These are phyloP conservation scores for Tricholoma saponaceum DNA, from an alignment of 768 basidiomycete genomes.

Conservation along the genomic window DNA sequence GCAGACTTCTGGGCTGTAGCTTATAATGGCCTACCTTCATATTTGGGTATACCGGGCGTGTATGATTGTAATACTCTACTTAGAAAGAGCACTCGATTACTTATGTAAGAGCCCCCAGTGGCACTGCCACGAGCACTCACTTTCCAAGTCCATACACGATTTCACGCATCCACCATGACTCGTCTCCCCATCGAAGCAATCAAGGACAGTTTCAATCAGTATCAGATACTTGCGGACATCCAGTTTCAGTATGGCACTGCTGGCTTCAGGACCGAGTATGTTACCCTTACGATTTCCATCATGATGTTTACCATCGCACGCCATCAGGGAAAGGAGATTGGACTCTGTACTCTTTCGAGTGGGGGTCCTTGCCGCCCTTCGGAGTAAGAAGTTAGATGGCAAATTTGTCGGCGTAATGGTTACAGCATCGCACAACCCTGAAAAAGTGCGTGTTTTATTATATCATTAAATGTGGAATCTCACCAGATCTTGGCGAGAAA, in stretches of 20 bases:
- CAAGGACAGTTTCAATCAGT: constrained; percentile 45
- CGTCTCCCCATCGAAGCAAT: constrained; percentile 41
- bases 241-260: constrained; percentile 90
- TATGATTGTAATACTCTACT: not conserved
- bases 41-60: not conserved
- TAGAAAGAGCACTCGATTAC: no score
- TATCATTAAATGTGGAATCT: constrained; percentile 3
- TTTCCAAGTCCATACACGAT: not conserved
- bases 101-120: not conserved
- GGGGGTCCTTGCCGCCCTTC: constrained; percentile 82
- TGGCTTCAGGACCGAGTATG: constrained; percentile 89
- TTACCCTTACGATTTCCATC: constrained; percentile 7
- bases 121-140: not conserved
- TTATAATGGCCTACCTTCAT: not conserved
- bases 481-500: constrained; percentile 26
- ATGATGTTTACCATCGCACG: constrained; percentile 8
- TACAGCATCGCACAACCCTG: constrained; percentile 99
- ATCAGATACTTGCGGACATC: constrained; percentile 69
- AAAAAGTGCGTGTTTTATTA: constrained; percentile 51
- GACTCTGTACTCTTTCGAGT: constrained; percentile 95
- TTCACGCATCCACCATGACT: constrained; percentile 22
- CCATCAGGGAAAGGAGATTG: constrained; percentile 56
- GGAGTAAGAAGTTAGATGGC: constrained; percentile 90
- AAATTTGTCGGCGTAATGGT: constrained; percentile 97
- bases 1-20: not conserved